Evolutionary conservation across 164 flowering plant species (phyloP).

Genomic region (Tetrastigma voinierianum): DNA sequence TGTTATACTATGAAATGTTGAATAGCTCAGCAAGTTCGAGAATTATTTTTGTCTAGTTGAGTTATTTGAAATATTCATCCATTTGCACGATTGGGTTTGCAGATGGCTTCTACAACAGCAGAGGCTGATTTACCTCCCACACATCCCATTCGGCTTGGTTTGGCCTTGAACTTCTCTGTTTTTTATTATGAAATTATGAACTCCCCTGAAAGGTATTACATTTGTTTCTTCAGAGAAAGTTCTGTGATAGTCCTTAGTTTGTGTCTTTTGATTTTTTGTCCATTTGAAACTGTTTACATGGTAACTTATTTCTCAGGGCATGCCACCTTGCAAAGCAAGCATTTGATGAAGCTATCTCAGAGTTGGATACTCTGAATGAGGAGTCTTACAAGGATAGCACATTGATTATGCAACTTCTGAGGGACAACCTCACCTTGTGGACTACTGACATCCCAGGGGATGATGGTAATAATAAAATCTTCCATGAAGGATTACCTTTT

Average conservation of each 20-base stretch:
- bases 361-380: constrained; percentile 32
- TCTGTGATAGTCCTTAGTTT: not conserved
- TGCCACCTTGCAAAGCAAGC: constrained; percentile 41
- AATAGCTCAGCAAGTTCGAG: not conserved
- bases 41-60: too few relatives aligned
- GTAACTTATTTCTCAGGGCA: constrained; percentile 21
- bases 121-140: constrained; percentile 33
- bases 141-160: constrained; percentile 39
- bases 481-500: not conserved
- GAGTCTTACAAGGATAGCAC: constrained; percentile 44
- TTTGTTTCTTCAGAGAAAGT: not conserved
- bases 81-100: not conserved
- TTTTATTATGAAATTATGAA: constrained; percentile 44
- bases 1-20: not conserved
- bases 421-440: constrained; percentile 40
- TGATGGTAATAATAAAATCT: constrained; percentile 22
- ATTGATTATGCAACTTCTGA: constrained; percentile 37
- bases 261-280: not conserved
- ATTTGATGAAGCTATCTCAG: constrained; percentile 42
- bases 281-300: not conserved
- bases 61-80: too few relatives aligned
- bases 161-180: constrained; percentile 46
- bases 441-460: constrained; percentile 39
- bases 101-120: constrained; percentile 32
- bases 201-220: constrained; percentile 33